Evolutionary conservation across 2,329 filamentous ascomycete species (phyloP).

Genomic region (Ustulina deusta): DNA sequence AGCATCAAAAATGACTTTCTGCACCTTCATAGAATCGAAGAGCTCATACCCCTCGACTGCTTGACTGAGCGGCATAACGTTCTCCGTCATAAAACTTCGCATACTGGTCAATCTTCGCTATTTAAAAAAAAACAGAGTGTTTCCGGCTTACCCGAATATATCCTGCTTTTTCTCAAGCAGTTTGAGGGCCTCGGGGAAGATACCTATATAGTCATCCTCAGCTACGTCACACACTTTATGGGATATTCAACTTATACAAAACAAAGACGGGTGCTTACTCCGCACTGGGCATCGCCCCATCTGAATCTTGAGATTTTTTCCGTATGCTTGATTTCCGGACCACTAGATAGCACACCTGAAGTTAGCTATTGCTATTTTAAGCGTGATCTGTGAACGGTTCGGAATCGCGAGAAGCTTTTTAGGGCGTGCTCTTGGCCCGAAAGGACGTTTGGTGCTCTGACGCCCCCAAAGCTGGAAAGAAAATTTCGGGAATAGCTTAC

Average conservation of each 20-base stretch:
- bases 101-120: neutral
- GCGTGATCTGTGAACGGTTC: too few relatives aligned
- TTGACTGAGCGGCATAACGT: slow-evolving; percentile 65
- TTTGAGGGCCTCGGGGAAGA: slow-evolving; percentile 34
- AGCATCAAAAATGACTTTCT: slow-evolving; percentile 63
- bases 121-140: neutral
- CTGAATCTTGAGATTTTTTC: slow-evolving; percentile 37
- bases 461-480: neutral
- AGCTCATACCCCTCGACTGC: slow-evolving; percentile 66
- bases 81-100: slow-evolving; percentile 61
- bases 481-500: neutral
- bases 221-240: neutral
- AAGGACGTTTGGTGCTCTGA: neutral
- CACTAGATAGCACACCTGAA: slow-evolving; percentile 8
- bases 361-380: neutral
- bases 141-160: slow-evolving; percentile 29
- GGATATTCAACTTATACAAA: neutral
- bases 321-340: slow-evolving; percentile 34
- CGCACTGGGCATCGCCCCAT: slow-evolving; percentile 39
- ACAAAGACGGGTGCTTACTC: slow-evolving; percentile 21
- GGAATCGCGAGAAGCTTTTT: neutral
- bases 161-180: slow-evolving; percentile 36
- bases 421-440: neutral
- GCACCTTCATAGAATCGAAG: slow-evolving; percentile 66
- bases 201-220: slow-evolving; percentile 20